Base-by-base conservation (phyloP, 2,329 filamentous ascomycete species). In the Raffaelea arxii region DNA sequence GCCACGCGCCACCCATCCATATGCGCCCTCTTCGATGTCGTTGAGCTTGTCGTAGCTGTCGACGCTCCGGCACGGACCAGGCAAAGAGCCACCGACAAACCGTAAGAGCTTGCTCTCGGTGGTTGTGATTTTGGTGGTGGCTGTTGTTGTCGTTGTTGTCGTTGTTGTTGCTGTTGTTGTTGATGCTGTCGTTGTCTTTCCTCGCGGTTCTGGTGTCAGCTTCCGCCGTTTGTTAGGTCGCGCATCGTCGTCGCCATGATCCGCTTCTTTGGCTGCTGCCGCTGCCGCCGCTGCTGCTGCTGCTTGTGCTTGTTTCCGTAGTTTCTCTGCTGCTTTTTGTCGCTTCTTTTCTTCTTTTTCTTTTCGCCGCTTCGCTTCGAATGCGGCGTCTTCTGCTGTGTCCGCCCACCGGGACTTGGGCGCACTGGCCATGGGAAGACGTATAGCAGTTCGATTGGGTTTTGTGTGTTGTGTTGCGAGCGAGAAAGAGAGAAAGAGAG, bases 11-110 rank as follows among this genome's bases (percentile, higher is more conserved):
- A 98, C 92, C 77, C 83, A 91, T 40, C 92, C 92, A 64, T 98
- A 98, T 9, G 89, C 89, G 30, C 92, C 92, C 68, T 98, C 92
- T 65, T 97, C 92, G 58, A 98, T 98, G 61, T 92, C 86, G 64
- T 98, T 98, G 48, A 98, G 72, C 55, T 86, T 85, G 58, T 96
- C 86, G 66, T 90, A 98, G 59, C 87, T 83, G 59, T 91, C 84
- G 23, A 94, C 84, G 60, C 86, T 86, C 50, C 85, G 75, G 59
- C 84, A 85, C 48, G 50, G 49, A 12, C 68, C 71, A 43, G 78
- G 75, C 80, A 89, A 94, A 54, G 69, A 64, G 10, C 77, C 75
- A 14, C 72, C 70, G 10, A 84, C 75, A 59, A 94, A 90, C 11
- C 84, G 80, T 37, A 96, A 65, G 3, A 94, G 70, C 52, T 74